Evolutionary conservation across 805 yeast species (phyloP).

Genomic region (Candida ortonii): DNA sequence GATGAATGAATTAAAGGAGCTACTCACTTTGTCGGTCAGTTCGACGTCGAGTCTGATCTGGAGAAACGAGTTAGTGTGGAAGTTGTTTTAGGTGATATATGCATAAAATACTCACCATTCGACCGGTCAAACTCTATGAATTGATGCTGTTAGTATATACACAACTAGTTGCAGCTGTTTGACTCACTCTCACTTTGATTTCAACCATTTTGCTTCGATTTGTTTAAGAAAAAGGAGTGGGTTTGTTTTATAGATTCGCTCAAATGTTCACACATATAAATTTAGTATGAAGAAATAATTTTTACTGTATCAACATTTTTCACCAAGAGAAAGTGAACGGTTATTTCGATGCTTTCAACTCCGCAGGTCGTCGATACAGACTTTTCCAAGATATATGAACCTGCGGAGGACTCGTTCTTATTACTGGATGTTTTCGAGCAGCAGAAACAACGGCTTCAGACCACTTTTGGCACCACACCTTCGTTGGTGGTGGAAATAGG

Average conservation of each 20-base stretch:
- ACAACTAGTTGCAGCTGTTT: neutral
- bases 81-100: no score
- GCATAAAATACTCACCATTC: slow-evolving; percentile 60
- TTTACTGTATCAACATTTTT: no score
- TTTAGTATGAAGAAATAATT: no score
- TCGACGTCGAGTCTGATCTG: slow-evolving; percentile 73
- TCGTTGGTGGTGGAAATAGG: slow-evolving; percentile 83
- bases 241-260: no score
- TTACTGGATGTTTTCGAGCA: slow-evolving; percentile 76
- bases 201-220: slow-evolving; percentile 25
- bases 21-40: slow-evolving; percentile 57
- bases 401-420: slow-evolving; percentile 89
- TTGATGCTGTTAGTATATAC: slow-evolving; percentile 4
- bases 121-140: slow-evolving; percentile 66
- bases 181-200: slow-evolving; percentile 34
- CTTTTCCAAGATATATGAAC: slow-evolving; percentile 82
- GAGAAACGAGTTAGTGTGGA: neutral
- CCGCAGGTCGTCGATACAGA: slow-evolving; percentile 59
- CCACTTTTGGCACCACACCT: slow-evolving; percentile 24
- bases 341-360: slow-evolving; percentile 68
- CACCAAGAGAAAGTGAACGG: no score
- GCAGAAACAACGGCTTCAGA: slow-evolving; percentile 39
- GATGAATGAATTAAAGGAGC: no score
- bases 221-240: no score
- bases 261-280: no score